Evolutionary conservation across 2,329 filamentous ascomycete species (phyloP).

Genomic region (Scedosporium apiospermum): DNA sequence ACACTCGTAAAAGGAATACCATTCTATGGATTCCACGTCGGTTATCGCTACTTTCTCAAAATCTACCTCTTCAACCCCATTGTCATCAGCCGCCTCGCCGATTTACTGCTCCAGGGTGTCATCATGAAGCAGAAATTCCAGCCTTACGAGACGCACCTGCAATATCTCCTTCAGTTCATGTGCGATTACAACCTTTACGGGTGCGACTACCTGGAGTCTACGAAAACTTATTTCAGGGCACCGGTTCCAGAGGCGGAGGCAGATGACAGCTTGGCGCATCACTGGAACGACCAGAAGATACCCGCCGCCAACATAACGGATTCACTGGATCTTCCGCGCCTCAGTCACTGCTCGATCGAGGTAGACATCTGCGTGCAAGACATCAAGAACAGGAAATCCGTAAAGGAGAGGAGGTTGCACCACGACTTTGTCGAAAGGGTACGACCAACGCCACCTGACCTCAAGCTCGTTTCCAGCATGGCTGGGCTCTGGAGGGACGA

Average conservation of each 20-base stretch:
- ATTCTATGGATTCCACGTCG: slow-evolving; percentile 93
- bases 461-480: slow-evolving; percentile 90
- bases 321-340: slow-evolving; percentile 56
- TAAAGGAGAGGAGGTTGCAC: slow-evolving; percentile 70
- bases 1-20: slow-evolving; percentile 87
- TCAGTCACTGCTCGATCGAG: slow-evolving; percentile 83
- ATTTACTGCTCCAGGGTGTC: slow-evolving; percentile 78
- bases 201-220: slow-evolving; percentile 73
- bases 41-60: slow-evolving; percentile 85
- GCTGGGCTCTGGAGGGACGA: slow-evolving; percentile 89
- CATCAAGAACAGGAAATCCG: slow-evolving; percentile 71
- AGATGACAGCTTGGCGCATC: slow-evolving; percentile 48
- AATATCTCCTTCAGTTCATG: slow-evolving; percentile 95
- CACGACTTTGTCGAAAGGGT: slow-evolving; percentile 75
- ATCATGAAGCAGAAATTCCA: slow-evolving; percentile 79
- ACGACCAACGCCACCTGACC: slow-evolving; percentile 50
- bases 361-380: slow-evolving; percentile 83
- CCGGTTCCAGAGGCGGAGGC: slow-evolving; percentile 65
- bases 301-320: slow-evolving; percentile 38
- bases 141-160: slow-evolving; percentile 87
- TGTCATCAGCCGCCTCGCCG: slow-evolving; percentile 77
- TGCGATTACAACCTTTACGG: slow-evolving; percentile 96
- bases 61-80: slow-evolving; percentile 86
- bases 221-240: slow-evolving; percentile 60
- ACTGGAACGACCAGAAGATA: slow-evolving; percentile 75